Base-by-base conservation (phyloP, 176 grass and related monocot genomes). In the Carex littledalei region DNA sequence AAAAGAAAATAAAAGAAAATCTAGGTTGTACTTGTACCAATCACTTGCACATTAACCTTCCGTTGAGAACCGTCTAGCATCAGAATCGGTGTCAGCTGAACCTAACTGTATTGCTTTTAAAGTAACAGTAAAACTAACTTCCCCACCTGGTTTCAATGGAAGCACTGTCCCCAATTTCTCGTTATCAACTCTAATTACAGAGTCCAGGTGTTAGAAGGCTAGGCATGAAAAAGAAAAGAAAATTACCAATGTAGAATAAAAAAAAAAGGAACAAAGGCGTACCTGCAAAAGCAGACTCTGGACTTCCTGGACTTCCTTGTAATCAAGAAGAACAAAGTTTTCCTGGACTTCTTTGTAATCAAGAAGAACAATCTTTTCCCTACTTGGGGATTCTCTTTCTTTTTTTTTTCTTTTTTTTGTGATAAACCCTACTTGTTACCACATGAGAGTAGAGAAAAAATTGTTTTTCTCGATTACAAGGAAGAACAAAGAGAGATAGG, bases 91-190 rank as follows among this genome's bases (percentile, higher is more conserved):
- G 89, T 99, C 96, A 68, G 85, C 57, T 39, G 87, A 82, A 57
- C 88, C 92, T 85, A 99, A 85, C 81, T 99, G 96, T 91, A 93
- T 95, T 66, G 91, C 96, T 91, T 90, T 99, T 55, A 99, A 70
- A 88, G 91, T 92, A 78, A 99, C 93, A 34, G 86, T 84, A 88
- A 99, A 91, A 68, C 91, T 94, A 61, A 99, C 93, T 85, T 94
- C 93, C 63, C 93, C 93, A 84, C 96, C 96, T 41, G 96, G 91
- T 87, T 99, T 95, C 65, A 99, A 87, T 89, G 96, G 96, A 78
- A 99, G 87, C 34, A 90, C 84, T 79, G 96, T 92, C 85, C 81
- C 85, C 87, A 94, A 90, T 84, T 82, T 89, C 69, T 80, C 87
- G 79, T 94, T 91, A 60, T 91, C 91, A 88, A 99, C 89, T 7